Evolutionary conservation across 2,329 filamentous ascomycete species (phyloP), one percentile per base, ranked within the genome.

Genomic region (Chalaropsis thielavioides): DNA sequence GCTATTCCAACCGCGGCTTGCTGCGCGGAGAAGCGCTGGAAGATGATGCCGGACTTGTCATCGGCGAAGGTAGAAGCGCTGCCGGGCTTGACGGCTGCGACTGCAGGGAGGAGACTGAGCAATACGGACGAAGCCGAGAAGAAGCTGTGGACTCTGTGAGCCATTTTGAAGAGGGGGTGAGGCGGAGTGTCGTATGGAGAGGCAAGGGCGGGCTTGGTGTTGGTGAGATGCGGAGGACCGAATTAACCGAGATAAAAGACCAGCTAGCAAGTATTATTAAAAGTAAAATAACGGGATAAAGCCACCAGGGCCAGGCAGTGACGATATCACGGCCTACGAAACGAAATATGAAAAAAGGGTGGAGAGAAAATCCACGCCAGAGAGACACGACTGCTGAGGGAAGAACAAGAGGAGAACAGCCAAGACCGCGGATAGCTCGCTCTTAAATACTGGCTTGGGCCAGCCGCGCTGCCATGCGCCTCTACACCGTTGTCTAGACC

Each of bases 1-100:
- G 77, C 76, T 59, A 80, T 73, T 66, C 74, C 77, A 60, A 79
- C 75, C 8, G 68, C 72, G 31, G 75, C 72, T 40, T 75, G 74
- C 64, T 76, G 73, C 8, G 64, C 38, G 17, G 62, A 64, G 69
- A 76, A 76, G 22, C 73, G 71, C 68, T 76, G 63, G 49, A 68
- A 67, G 13, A 61, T 61, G 46, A 68, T 66, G 51, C 67, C 65
- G 40, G 67, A 67, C 38, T 46, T 60, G 38, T 56, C 22, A 49
- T 67, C 67, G 46, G 67, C 63, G 19, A 67, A 66, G 61, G 67
- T 59, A 64, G 65, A 19, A 11, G 65, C 62, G 35, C 15, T 49
- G 22, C 22, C 43, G 1, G 58, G 44, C 38, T 51, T 46, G 35
- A 56, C 56, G 31, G 44, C 44, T 17, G 56, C 56, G n/a, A 43